A percentile compares a stretch with the other conserved stretches of the same genome.
Evolutionary conservation across 2,329 filamentous ascomycete species (phyloP).

Genomic region (Dothistroma pini): DNA sequence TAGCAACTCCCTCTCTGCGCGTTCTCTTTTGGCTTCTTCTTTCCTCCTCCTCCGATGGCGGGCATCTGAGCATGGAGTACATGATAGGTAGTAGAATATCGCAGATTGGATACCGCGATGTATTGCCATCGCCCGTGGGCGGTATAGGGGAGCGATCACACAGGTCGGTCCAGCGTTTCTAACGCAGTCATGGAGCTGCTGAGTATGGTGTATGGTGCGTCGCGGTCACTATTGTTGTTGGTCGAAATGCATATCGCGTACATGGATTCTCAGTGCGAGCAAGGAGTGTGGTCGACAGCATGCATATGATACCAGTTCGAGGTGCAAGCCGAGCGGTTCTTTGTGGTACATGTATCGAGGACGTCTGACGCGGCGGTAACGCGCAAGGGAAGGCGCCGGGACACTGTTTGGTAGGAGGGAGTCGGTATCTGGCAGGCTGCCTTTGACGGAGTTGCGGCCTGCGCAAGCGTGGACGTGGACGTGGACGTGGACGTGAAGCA

Average conservation of each 20-base stretch:
- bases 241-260: conserved; percentile 23
- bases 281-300: conserved; percentile 2
- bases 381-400: neutral
- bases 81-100: conserved; percentile 73
- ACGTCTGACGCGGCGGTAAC: neutral
- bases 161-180: neutral
- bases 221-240: conserved; percentile 9
- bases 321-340: neutral
- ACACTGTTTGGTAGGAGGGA: neutral
- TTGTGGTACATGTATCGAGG: neutral
- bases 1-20: conserved; percentile 60
- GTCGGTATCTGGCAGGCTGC: too few relatives aligned
- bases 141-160: conserved; percentile 2
- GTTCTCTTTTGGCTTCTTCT: conserved; percentile 65
- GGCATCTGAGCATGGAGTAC: conserved; percentile 72
- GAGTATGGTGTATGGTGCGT: neutral
- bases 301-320: neutral
- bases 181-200: conserved; percentile 12
- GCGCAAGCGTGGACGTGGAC: neutral
- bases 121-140: conserved; percentile 30
- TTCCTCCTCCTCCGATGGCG: conserved; percentile 66
- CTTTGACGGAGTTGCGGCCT: neutral
- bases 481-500: neutral
- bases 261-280: conserved; percentile 1
- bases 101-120: conserved; percentile 63